phyloP scores from a whole-genome alignment of 768 basidiomycete genomes.

The Harrya chromipes region DNA sequence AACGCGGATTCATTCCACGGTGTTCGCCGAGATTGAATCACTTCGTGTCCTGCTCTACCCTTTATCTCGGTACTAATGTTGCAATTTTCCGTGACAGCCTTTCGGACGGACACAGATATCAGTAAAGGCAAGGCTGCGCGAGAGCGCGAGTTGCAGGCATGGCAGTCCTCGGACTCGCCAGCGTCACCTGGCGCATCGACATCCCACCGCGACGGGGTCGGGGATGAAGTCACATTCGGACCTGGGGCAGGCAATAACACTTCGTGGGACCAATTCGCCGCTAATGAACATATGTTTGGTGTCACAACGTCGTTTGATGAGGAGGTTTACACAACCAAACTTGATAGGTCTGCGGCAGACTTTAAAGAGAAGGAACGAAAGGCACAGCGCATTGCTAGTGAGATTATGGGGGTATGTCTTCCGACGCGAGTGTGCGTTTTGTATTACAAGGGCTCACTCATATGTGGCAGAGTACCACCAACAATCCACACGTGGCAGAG shows the following conservation, averaged over 20 bases:
- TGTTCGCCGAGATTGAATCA: neutral
- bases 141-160: conserved; percentile 80
- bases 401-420: conserved; percentile 77
- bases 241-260: conserved; percentile 40
- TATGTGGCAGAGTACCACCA: conserved; percentile 49
- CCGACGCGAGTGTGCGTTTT: neutral
- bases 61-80: conserved; percentile 12
- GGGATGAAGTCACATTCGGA: conserved; percentile 73
- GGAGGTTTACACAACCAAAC: conserved; percentile 90
- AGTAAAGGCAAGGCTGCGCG: conserved; percentile 50
- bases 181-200: conserved; percentile 26
- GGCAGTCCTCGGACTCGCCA: conserved; percentile 50
- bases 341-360: conserved; percentile 81
- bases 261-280: conserved; percentile 90
- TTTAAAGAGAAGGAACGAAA: conserved; percentile 86
- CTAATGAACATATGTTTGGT: conserved; percentile 91
- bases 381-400: conserved; percentile 85
- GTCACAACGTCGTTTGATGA: conserved; percentile 91
- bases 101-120: conserved; percentile 83
- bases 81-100: conserved; percentile 43
- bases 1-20: neutral
- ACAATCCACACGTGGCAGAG: conserved; percentile 86
- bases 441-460: conserved; percentile 8
- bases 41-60: neutral
- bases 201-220: conserved; percentile 29